Evolutionary conservation across 2,329 filamentous ascomycete genomes (phyloP), one percentile per base, ranked within the genome.

Genomic region (Scytalidium sp.): DNA sequence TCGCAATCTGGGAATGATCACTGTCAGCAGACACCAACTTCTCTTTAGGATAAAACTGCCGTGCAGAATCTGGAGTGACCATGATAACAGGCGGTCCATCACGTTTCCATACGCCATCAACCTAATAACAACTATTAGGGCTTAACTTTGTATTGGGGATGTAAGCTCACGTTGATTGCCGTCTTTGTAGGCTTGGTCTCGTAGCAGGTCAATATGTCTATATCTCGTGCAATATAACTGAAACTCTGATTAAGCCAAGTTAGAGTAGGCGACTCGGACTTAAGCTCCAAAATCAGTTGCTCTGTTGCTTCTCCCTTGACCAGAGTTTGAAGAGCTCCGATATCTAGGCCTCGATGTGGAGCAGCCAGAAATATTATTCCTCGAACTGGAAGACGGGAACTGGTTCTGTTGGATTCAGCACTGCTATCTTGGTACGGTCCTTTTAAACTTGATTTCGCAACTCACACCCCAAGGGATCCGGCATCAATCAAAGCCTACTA

Each of bases 361-460:
- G 54, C 55, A 3, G 54, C 60, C n/a, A 62, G 50, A 25, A 63
- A 62, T n/a, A 63, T 43, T 9, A 62, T 44, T 10, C 43, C 27
- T 15, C 50, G 50, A 7, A 57, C 54, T 2, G 32, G 42, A 9
- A 52, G 46, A 22, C 23, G 45, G 8, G n/a, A n/a, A n/a, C n/a
- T n/a, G n/a, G n/a, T n/a, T n/a, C n/a, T n/a, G 25, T n/a, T n/a
- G n/a, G n/a, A n/a, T n/a, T n/a, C n/a, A n/a, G n/a, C n/a, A n/a
- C n/a, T n/a, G n/a, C n/a, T n/a, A n/a, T n/a, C n/a, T n/a, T n/a
- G n/a, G n/a, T n/a, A n/a, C n/a, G n/a, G n/a, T n/a, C n/a, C n/a
- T n/a, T n/a, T n/a, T n/a, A n/a, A n/a, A n/a, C n/a, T n/a, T n/a
- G n/a, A n/a, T n/a, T n/a, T n/a, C n/a, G n/a, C n/a, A n/a, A n/a